Base-by-base conservation (phyloP, 805 yeast species). In the Torulaspora quercuum region DNA sequence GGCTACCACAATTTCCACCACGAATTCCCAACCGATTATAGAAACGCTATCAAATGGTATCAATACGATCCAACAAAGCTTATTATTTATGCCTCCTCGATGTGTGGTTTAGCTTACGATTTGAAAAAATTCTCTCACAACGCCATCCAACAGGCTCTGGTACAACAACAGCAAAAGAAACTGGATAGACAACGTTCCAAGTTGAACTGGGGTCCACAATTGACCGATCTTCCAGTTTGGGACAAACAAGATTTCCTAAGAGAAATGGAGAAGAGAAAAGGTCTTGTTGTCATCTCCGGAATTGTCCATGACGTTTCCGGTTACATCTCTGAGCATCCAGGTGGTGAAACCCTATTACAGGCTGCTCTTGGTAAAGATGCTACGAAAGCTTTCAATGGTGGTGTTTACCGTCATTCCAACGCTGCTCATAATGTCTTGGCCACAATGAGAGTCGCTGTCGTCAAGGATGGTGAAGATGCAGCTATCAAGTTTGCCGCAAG, bases 1-100 rank as follows among this genome's bases (percentile, higher is more conserved):
- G 94, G 94, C 46, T 82, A 83, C 70, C 92, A 84, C 57, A 84
- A 84, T 66, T 84, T 83, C 78, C 94, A 84, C 63, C 94, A 84
- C 61, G 94, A 83, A 69, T 84, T 83, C 73, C 92, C 94, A 53
- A 75, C 85, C 12, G 94, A 84, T 66, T 84, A 83, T 73, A 77
- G 94, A 74, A 83, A 83, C 58, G 92, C 92, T 23, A 72, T 83
- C 57, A 80, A 77, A 59, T 83, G 92, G 92, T 83, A 79, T 69
- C 90, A 83, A 70, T 83, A 78, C 57, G 94, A 84, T 60, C 94
- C 94, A 49, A 82, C 92, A 33, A 83, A 83, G 65, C 53, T 75
- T 31, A 51, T 72, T 35, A 82, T 83, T 50, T 82, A 70, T 62
- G 18, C 61, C 5, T 63, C 73, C 37, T 80, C 84, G 10, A 72